phyloP scores from a whole-genome alignment of 352 stramenopile genomes.

The Blastocystis hominis region DNA sequence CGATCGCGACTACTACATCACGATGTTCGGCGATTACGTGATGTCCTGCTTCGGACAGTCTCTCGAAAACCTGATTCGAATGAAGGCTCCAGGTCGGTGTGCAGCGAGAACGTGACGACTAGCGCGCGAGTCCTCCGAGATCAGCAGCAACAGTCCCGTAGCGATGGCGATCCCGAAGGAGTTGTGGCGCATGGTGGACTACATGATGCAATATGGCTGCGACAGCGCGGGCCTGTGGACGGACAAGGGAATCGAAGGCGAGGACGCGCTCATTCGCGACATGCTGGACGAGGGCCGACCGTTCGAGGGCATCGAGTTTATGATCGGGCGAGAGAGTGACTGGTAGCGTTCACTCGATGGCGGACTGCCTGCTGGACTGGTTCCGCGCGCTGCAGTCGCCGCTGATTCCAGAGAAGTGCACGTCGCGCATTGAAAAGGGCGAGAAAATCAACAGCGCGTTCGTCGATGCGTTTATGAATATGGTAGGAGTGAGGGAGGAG shows the following conservation, averaged over 20 bases:
- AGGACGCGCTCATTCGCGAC: not conserved
- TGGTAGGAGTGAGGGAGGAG: not conserved
- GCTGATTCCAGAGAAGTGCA: not conserved
- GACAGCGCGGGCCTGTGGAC: not conserved
- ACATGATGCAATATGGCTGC: conserved; percentile 69
- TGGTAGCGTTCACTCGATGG: not conserved
- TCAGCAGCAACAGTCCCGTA: conserved; percentile 56
- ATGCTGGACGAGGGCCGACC: not conserved
- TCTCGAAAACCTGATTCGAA: conserved; percentile 80
- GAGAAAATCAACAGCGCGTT: conserved; percentile 1
- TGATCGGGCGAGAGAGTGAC: not conserved
- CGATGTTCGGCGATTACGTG: conserved; percentile 79
- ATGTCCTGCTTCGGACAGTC: conserved; percentile 84
- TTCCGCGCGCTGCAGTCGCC: not conserved
- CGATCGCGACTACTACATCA: conserved; percentile 86
- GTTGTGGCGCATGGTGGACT: conserved; percentile 91
- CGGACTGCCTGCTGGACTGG: not conserved
- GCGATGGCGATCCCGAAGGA: conserved; percentile 84
- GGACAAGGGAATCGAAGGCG: conserved; percentile 1
- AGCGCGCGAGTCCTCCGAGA: not conserved
- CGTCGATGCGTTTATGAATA: not conserved
- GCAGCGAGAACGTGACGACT: not conserved
- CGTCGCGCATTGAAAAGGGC: not conserved
- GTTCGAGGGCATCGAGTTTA: not conserved
- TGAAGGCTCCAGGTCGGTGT: not conserved